Conservation (phyloP, 768 basidiomycete genomes). For the Calocybe cyanea region DNA sequence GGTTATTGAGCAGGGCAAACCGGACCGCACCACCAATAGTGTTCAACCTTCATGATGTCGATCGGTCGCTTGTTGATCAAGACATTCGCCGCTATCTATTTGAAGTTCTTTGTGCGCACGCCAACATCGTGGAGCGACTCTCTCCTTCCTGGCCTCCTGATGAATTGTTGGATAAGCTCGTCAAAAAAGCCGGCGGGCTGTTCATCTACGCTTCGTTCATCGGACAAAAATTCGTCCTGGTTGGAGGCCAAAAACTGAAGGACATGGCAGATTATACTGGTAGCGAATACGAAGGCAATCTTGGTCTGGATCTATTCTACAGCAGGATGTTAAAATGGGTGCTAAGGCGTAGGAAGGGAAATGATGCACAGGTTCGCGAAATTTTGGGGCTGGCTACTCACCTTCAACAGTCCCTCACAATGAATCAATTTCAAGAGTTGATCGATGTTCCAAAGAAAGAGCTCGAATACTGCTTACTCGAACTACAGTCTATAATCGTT, state of each 20-base stretch:
- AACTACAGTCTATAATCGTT: conserved; percentile 8
- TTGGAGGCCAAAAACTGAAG: conserved; percentile 11
- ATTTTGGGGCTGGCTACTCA: conserved; percentile 11
- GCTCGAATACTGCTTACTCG: conserved; percentile 4
- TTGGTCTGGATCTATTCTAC: conserved; percentile 15
- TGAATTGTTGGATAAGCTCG: conserved; percentile 11
- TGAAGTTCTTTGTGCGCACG: conserved; percentile 12
- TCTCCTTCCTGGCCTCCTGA: conserved; percentile 15
- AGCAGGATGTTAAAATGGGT: conserved; percentile 10
- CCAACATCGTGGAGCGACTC: conserved; percentile 13
- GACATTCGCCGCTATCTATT: conserved; percentile 13
- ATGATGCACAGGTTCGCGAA: neutral
- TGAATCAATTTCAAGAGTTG: conserved; percentile 3
- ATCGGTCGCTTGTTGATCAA: conserved; percentile 8
- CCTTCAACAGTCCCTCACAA: conserved; percentile 7
- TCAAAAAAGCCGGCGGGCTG: conserved; percentile 12
- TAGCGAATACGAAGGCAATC: conserved; percentile 17
- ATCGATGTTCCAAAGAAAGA: neutral
- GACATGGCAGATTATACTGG: conserved; percentile 10
- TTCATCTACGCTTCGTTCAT: conserved; percentile 16
- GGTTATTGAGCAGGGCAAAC: neutral
- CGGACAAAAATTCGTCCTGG: conserved; percentile 8
- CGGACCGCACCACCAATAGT: conserved; percentile 4
- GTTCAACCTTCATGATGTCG: conserved; percentile 12
- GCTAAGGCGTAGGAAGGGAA: neutral